Base-by-base conservation (phyloP, 805 yeast genomes). In the Metschnikowia shivogae region DNA sequence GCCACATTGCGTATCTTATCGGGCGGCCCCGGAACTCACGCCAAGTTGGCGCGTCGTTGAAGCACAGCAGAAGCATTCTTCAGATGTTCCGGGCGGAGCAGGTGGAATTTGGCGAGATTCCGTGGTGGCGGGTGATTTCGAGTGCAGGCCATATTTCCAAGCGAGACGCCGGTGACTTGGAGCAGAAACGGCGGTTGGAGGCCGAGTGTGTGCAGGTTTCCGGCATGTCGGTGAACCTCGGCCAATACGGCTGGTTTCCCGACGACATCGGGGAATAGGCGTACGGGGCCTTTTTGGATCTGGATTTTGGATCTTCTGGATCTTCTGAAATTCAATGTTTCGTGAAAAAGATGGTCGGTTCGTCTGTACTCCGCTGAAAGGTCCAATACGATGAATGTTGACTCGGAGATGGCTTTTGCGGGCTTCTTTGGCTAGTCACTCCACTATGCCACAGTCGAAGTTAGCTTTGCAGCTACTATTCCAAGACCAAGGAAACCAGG, bases 51-150 rank as follows among this genome's bases (percentile, higher is more conserved):
- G 74, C 76, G 28, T 77, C 89, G 0, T 64, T 86, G 47, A 86
- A 86, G 61, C 67, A 76, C 38, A 67, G 55, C 35, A 30, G 46
- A 4, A 49, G 47, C 12, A 59, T 65, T 24, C 51, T 64, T 5
- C 54, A 56, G 13, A 52, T 50, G 27, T 51, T 70, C 11, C 56
- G 57, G 20, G 45, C 36, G 1, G 70, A 64, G 8, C 51, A 51
- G 19, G 49, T 43, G 5, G 46, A 45, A 10, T 41, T 56, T 8
- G 61, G 53, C 2, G 66, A 65, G 8, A 74, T 85, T 11, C 92
- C 92, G 4, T 86, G 95, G 95, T 86, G 92, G 92, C 64, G 95
- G 30, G 86, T 86, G 1, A 67, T 86, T 8, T 73, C 76, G 20
- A 69, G 85, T n/a, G 63, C 76, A 13, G 93, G 93, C 0, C 67